A percentile compares a stretch with the other conserved stretches of the same genome.
These are phyloP conservation scores for Tremella mesenterica DNA, from an alignment of 768 basidiomycete species.

Conservation along the genomic window DNA sequence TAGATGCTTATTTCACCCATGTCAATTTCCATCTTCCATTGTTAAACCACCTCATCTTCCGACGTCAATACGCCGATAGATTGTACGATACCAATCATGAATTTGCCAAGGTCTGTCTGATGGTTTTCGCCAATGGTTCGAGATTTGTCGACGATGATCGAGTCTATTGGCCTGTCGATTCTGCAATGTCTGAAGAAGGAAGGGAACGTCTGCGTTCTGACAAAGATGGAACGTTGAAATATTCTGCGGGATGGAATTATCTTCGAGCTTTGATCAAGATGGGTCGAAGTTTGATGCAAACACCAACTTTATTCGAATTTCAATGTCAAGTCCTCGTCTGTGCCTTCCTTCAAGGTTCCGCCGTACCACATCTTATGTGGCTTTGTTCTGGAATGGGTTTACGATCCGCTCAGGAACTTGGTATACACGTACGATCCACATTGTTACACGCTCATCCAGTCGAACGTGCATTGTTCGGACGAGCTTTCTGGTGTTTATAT, in stretches of 20 bases:
- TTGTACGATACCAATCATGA: conserved; percentile 51
- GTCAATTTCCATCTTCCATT: conserved; percentile 58
- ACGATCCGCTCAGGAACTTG: conserved; percentile 65
- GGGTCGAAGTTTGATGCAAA: conserved; percentile 53
- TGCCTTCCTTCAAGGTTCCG: conserved; percentile 36
- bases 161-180: conserved; percentile 44
- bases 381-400: conserved; percentile 59
- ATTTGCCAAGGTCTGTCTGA: conserved; percentile 54
- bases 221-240: conserved; percentile 23
- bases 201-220: conserved; percentile 19
- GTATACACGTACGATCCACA: conserved; percentile 57
- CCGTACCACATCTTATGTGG: conserved; percentile 49
- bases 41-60: conserved; percentile 64
- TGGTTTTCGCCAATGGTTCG: conserved; percentile 64
- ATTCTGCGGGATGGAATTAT: conserved; percentile 47
- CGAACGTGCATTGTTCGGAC: conserved; percentile 68
- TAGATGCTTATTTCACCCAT: conserved; percentile 59
- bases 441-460: conserved; percentile 38
- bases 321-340: conserved; percentile 52
- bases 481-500: conserved; percentile 60
- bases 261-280: conserved; percentile 58
- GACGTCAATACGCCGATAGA: conserved; percentile 48
- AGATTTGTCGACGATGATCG: conserved; percentile 56
- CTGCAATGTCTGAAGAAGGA: conserved; percentile 28
- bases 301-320: conserved; percentile 59